Percentiles rank a stretch among this genome's conserved stretches.
phyloP scores from a whole-genome alignment of 176 grass and related monocot genomes.

The Carex parvula region DNA sequence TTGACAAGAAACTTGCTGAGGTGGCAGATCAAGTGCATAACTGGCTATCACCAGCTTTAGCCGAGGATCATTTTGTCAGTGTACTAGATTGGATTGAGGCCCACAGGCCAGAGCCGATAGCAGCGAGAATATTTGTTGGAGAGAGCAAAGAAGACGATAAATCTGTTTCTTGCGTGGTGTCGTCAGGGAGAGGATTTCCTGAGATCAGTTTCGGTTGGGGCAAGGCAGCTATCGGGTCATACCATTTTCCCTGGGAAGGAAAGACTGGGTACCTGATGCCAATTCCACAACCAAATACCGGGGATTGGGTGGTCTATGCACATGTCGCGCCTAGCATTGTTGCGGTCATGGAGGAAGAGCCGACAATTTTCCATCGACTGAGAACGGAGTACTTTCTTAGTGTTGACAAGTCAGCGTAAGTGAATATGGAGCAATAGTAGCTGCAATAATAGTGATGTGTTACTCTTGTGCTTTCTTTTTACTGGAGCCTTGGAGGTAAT shows the following conservation, averaged over 20 bases:
- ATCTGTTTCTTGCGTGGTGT: slow-evolving; percentile 44
- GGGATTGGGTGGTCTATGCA: slow-evolving; percentile 68
- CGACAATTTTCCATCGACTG: slow-evolving; percentile 36
- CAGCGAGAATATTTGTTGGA: slow-evolving; percentile 38
- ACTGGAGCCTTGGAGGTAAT: too few relatives aligned
- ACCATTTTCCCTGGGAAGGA: slow-evolving; percentile 57
- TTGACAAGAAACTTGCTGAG: slow-evolving; percentile 30
- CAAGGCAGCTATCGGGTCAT: slow-evolving; percentile 47
- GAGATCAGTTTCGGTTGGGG: slow-evolving; percentile 54
- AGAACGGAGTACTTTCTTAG: slow-evolving; percentile 37
- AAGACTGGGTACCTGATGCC: slow-evolving; percentile 60
- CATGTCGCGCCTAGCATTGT: slow-evolving; percentile 35
- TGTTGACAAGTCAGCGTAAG: neutral
- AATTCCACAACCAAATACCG: slow-evolving; percentile 49
- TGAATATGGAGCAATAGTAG: neutral
- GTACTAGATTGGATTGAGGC: slow-evolving; percentile 57
- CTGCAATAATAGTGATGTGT: neutral
- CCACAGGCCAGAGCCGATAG: slow-evolving; percentile 33
- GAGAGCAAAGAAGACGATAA: slow-evolving; percentile 5
- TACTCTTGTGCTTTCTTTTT: neutral
- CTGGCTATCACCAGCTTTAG: slow-evolving; percentile 42
- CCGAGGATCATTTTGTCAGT: slow-evolving; percentile 41
- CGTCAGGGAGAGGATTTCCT: slow-evolving; percentile 49
- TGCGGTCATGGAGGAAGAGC: slow-evolving; percentile 45
- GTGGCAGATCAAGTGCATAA: slow-evolving; percentile 45